Evolutionary conservation across 495 filamentous ascomycete species (phyloP), one percentile per base, ranked within the genome.

Genomic region (Daldinia childiae): DNA sequence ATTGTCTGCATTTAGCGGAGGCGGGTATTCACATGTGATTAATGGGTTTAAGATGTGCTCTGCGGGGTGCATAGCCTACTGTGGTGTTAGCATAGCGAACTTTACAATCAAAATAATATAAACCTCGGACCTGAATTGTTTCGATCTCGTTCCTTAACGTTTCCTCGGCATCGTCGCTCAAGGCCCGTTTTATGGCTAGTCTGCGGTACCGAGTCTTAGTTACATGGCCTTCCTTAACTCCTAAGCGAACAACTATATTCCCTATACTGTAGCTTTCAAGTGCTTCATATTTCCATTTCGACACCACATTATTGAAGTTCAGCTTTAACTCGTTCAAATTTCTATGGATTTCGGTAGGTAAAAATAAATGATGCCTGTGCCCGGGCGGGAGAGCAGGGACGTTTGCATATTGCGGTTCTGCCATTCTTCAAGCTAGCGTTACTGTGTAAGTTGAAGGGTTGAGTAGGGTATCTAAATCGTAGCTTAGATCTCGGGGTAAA

Each of bases 181-280:
- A 6, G 0, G 43, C 55, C 43, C 64, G 48, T 45, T 67, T 67
- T 30, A 67, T 24, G 12, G 54, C 32, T 15, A 59, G 32, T 7
- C 62, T 65, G 38, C 52, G 52, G 29, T 64, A 54, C 15, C 27
- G 50, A 29, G 50, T 29, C 50, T 54, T 54, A 17, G 50, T 48
- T 48, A 48, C 9, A 4, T 7, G 27, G 17, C 50, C 24, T n/a
- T 30, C 24, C 12, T 30, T 27, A 8, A 54, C 24, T 54, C 26
- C 27, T 14, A 30, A 29, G 50, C 50, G 50, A 30, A 30, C 50
- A 29, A 30, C 26, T 30, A 54, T 1, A 17, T 4, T 1, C 15
- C 50, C 30, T 1, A 11, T 0, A 17, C 12, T 17, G 12, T 17
- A 14, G 6, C 50, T 30, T 30, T 29, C 27, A 15, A 54, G 24